Evolutionary conservation across 371 early-diverging fungal species (phyloP), one percentile per base, ranked within the genome.

Genomic region (Apophysomyces elegans): DNA sequence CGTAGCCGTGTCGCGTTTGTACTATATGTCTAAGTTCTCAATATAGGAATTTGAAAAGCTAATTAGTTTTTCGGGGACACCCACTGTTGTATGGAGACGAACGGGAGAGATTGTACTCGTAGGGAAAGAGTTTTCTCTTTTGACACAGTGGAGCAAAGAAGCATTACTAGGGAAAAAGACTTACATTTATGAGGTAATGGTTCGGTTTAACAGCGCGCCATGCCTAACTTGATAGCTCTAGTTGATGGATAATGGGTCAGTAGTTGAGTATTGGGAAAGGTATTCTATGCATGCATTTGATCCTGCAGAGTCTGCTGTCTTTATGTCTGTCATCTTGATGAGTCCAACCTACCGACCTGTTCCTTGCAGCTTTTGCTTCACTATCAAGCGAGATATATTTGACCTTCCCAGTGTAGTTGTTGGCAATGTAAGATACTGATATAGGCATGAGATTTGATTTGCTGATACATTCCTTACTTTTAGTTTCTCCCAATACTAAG

Each of bases 201-300:
- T 16, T 2, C 18, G n/a, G 1, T 36, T 6, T 32, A n/a, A 21
- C 13, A 45, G 7, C 35, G 14, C 50, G 13, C 26, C 1, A 32
- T 47, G n/a, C 26, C n/a, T 13, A 54, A 13, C 14, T 8, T 21
- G 16, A 18, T 11, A 32, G 21, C 7, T 60, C 13, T 64, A 90
- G 91, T 82, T 96, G 57, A 95, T 96, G 96, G 93, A 93, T 68
- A 89, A 89, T 63, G 79, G 87, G 43, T 93, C 93, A 9, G 94
- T 93, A 1, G 95, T 95, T 9, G 90, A 92, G 58, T 96, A 96
- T 73, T 96, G 95, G 95, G 95, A 95, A 74, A 88, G 89, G 66
- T 96, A 94, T 74, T 90, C 92, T 35, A 80, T 87, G 5, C 92
- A 94, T 65, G 92, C 95, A 26, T 95, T 96, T 69, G 94, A 95